Evolutionary conservation across 2,329 filamentous ascomycete genomes (phyloP), one percentile per base, ranked within the genome.

Genomic region (Aspergillus unguis): DNA sequence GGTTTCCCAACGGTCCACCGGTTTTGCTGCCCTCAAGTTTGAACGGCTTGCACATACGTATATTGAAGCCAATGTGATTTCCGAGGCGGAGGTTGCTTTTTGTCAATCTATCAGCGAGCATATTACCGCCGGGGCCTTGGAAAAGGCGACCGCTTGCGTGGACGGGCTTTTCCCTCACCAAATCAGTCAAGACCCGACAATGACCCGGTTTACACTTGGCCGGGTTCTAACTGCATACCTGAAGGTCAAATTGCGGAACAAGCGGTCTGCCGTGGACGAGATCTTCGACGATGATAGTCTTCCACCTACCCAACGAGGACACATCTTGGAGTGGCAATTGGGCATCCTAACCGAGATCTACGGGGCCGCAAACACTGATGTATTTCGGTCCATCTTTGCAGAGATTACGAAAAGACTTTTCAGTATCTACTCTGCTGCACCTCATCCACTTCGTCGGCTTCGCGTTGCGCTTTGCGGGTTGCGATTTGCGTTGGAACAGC

Each of bases 11-110:
- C 67, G 70, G 44, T 61, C 52, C 33, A 65, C 70, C 0, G 75
- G 71, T 1, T 72, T 74, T 56, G 63, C 73, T 4, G 67, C 71
- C 8, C 61, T 74, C 6, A 78, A 78, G 53, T 72, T 71, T 43
- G 76, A 78, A 56, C 67, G 71, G 50, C 70, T 76, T 25, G 75
- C 70, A 2, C 63, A 69, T 47, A 61, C 75, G 2, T 75, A 73
- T 54, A 50, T 73, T 17, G 71, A 75, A 41, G 61, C 62, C n/a
- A 65, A 66, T 36, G 64, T 72, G 48, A 60, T 56, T 26, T 53
- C 54, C 26, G 70, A 71, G 47, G 71, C 75, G 0, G 65, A 67
- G 23, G 54, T 65, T 29, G 65, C 69, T 6, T 75, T 77, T 37
- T 58, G 60, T 35, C 67, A 71, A 38, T 71, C 75, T 4, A 70